These are phyloP conservation scores for Globisporangium carolinianum DNA, from an alignment of 352 stramenopile genomes.

Conservation along the genomic window DNA sequence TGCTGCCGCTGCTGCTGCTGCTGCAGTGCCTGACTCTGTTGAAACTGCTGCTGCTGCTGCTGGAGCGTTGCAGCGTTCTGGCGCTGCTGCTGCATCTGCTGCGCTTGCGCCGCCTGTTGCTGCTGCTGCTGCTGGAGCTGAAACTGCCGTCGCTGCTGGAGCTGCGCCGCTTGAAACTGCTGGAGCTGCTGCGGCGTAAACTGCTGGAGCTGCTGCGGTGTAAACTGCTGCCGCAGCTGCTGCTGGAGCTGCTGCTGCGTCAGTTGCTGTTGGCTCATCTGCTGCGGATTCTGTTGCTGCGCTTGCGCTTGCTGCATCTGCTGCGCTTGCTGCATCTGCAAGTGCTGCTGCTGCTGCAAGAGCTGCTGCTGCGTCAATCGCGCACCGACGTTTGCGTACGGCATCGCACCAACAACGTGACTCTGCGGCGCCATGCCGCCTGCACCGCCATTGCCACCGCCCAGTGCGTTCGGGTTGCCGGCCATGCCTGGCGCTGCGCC, in stretches of 20 bases:
- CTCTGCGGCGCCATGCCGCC: slow-evolving; percentile 53
- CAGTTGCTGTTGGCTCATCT: slow-evolving; percentile 27
- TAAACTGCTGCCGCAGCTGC: slow-evolving; percentile 29
- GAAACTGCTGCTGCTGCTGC: slow-evolving; percentile 66
- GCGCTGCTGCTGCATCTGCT: slow-evolving; percentile 77
- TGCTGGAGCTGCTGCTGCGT: slow-evolving; percentile 18
- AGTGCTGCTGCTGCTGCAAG: slow-evolving; percentile 68
- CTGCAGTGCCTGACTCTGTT: slow-evolving; percentile 77
- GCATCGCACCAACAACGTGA: slow-evolving; percentile 65
- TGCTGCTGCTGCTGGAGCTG: slow-evolving; percentile 58
- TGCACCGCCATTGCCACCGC: not conserved
- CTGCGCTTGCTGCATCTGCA: slow-evolving; percentile 64
- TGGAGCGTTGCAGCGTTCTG: slow-evolving; percentile 56
- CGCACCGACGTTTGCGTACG: slow-evolving; percentile 42
- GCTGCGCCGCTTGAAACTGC: slow-evolving; percentile 13
- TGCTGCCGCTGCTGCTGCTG: slow-evolving; percentile 43
- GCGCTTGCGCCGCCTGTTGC: slow-evolving; percentile 51
- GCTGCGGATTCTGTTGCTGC: slow-evolving; percentile 34
- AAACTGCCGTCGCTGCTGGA: slow-evolving; percentile 29
- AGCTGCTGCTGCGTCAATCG: slow-evolving; percentile 81
- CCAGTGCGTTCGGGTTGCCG: slow-evolving; percentile 37
- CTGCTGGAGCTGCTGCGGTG: slow-evolving; percentile 22
- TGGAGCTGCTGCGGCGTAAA: slow-evolving; percentile 19
- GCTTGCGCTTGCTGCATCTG: slow-evolving; percentile 26
- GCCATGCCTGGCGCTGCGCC: slow-evolving; percentile 33